phyloP scores from a whole-genome alignment of 352 stramenopile species.

The Thalassiosira oceanica region DNA sequence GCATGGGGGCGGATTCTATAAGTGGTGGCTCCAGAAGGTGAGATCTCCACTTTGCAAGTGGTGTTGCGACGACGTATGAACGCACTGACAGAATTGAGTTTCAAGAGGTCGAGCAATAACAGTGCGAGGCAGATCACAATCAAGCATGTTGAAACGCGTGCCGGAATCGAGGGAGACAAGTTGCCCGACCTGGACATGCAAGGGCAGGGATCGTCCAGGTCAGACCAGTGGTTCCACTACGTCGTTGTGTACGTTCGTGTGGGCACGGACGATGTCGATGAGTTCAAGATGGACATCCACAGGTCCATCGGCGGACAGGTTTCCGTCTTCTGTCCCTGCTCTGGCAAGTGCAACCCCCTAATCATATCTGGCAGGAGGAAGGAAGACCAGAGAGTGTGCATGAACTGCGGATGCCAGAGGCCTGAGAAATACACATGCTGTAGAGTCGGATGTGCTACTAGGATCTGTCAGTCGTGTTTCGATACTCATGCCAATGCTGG shows the following conservation, averaged over 20 bases:
- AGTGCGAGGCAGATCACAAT: too few species aligned
- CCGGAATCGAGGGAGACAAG: too few species aligned
- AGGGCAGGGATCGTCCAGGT: too few species aligned
- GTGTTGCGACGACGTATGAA: too few species aligned
- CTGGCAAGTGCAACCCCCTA: slow-evolving; percentile 1
- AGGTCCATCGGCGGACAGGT: slow-evolving; percentile 6
- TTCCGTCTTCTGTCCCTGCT: slow-evolving; percentile 8
- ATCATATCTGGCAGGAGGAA: slow-evolving; percentile 8
- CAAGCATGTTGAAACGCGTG: too few species aligned
- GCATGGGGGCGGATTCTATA: too few species aligned
- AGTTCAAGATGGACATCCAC: slow-evolving; percentile 12
- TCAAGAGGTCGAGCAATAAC: too few species aligned
- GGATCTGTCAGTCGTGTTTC: slow-evolving; percentile 2
- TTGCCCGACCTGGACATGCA: too few species aligned
- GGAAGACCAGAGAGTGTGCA: slow-evolving; percentile 1
- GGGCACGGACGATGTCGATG: not conserved
- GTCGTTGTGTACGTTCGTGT: not conserved
- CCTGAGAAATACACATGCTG: slow-evolving; percentile 13
- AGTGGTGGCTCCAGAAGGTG: too few species aligned
- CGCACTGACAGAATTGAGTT: too few species aligned
- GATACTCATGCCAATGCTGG: not conserved
- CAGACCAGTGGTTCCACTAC: not conserved
- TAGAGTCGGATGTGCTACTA: not conserved
- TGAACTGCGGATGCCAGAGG: not conserved
- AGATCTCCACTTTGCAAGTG: too few species aligned